Conservation (phyloP, 2,329 filamentous ascomycete species). For the Cercospora berteroae region DNA sequence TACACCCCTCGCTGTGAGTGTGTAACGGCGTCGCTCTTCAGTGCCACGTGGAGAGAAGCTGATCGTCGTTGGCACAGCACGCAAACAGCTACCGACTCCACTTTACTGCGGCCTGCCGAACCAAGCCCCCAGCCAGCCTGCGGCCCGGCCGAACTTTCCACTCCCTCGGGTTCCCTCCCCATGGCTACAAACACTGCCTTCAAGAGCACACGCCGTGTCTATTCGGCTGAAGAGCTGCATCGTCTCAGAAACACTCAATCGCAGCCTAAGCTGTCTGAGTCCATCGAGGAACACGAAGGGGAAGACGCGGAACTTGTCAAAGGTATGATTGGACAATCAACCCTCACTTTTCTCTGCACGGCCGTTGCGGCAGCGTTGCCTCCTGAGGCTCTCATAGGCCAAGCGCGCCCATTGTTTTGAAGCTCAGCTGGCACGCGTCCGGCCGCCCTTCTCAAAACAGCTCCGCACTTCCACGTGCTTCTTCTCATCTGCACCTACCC, state of each 20-base stretch:
- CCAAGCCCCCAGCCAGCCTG: background rate
- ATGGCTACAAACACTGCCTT: slow-evolving; percentile 16
- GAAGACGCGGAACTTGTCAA: slow-evolving; percentile 41
- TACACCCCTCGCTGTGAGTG: background rate
- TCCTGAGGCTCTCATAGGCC: slow-evolving; percentile 6
- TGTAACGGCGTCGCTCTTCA: background rate
- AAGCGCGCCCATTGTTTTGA: slow-evolving; percentile 9
- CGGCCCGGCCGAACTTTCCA: slow-evolving; percentile 1
- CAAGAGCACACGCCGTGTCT: slow-evolving; percentile 37
- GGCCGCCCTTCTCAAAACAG: background rate
- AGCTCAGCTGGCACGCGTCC: slow-evolving; percentile 15
- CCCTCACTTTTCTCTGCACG: slow-evolving; percentile 9
- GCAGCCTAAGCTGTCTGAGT: slow-evolving; percentile 37
- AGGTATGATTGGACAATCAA: slow-evolving; percentile 30
- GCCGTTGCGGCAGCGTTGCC: background rate
- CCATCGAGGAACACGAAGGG: slow-evolving; percentile 39
- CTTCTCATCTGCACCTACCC: slow-evolving; percentile 6
- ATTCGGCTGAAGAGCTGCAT: slow-evolving; percentile 40
- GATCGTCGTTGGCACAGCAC: background rate
- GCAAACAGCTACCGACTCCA: slow-evolving; percentile 8
- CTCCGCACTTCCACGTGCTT: background rate
- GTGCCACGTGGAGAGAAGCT: background rate
- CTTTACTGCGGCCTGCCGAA: slow-evolving; percentile 10
- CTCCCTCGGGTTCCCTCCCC: background rate
- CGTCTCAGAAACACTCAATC: slow-evolving; percentile 37